phyloP scores from a whole-genome alignment of 2,329 filamentous ascomycete genomes.

The Cladophialophora carrionii region DNA sequence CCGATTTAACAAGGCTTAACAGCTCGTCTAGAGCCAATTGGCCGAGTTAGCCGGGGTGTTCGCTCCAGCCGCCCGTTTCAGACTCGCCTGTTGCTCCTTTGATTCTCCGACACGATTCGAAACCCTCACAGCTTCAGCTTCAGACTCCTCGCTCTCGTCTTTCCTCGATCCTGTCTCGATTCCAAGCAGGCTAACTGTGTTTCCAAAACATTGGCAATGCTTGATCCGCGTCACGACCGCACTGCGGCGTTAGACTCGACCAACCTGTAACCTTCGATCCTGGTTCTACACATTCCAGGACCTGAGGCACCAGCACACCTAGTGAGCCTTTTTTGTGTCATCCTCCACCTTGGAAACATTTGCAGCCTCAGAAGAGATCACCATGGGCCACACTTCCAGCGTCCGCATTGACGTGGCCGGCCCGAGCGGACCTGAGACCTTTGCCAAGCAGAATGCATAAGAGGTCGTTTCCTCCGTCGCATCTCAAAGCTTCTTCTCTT shows the following conservation, averaged over 20 bases:
- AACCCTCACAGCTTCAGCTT: slow-evolving; percentile 36
- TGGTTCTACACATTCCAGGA: slow-evolving; percentile 16
- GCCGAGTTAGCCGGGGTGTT: slow-evolving; percentile 9
- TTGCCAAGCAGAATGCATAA: slow-evolving; percentile 35
- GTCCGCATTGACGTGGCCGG: slow-evolving; percentile 11
- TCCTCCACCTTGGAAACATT: slow-evolving; percentile 35
- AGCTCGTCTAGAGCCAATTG: neutral
- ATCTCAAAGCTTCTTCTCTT: slow-evolving; percentile 24
- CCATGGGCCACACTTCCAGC: slow-evolving; percentile 22
- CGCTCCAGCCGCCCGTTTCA: slow-evolving; percentile 28
- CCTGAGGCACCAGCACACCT: slow-evolving; percentile 28
- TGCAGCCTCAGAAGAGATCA: slow-evolving; percentile 37
- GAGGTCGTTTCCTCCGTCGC: slow-evolving; percentile 25
- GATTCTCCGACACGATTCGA: slow-evolving; percentile 33
- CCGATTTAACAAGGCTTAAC: neutral
- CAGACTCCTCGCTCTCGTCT: slow-evolving; percentile 18
- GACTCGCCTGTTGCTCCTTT: slow-evolving; percentile 24
- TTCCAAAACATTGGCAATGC: slow-evolving; percentile 36
- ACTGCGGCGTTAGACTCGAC: slow-evolving; percentile 22
- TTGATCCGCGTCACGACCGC: slow-evolving; percentile 22
- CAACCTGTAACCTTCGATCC: slow-evolving; percentile 35
- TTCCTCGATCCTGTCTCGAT: slow-evolving; percentile 22
- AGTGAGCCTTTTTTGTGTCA: slow-evolving; percentile 30
- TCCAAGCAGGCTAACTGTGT: slow-evolving; percentile 19
- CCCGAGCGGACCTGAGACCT: slow-evolving; percentile 14